Conservation (phyloP, 2,329 filamentous ascomycete genomes). For the Penicillium brasilianum region DNA sequence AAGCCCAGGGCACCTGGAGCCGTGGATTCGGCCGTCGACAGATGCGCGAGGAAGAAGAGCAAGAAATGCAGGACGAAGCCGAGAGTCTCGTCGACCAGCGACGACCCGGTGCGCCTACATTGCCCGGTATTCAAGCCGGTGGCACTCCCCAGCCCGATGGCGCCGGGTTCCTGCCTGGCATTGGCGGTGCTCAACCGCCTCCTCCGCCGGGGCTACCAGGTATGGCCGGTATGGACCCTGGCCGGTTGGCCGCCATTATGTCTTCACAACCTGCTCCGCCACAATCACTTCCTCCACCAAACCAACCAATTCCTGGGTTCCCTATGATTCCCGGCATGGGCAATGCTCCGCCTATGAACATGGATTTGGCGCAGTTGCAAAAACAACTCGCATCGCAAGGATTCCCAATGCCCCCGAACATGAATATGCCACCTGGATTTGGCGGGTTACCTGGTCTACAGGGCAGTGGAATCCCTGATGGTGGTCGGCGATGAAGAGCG, state of each 20-base stretch:
- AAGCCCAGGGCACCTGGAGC: slow-evolving; percentile 94
- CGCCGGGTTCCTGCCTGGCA: slow-evolving; percentile 53
- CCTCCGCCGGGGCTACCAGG: slow-evolving; percentile 39
- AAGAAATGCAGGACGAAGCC: slow-evolving; percentile 89
- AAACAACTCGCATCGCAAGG: slow-evolving; percentile 45
- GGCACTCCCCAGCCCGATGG: slow-evolving; percentile 61
- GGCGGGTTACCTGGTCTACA: slow-evolving; percentile 42
- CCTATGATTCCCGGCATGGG: slow-evolving; percentile 52
- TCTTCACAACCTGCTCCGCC: slow-evolving; percentile 52
- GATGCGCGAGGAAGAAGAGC: slow-evolving; percentile 89
- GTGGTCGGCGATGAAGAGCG: slow-evolving; percentile 62
- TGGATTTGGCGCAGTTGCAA: slow-evolving; percentile 45
- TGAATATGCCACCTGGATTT: slow-evolving; percentile 43
- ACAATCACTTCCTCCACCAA: slow-evolving; percentile 30
- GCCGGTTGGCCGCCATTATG: slow-evolving; percentile 49
- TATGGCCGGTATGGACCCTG: slow-evolving; percentile 56
- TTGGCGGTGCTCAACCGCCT: slow-evolving; percentile 52
- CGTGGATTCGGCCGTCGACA: slow-evolving; percentile 77
- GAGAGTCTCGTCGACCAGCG: slow-evolving; percentile 92
- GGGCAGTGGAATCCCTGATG: slow-evolving; percentile 43
- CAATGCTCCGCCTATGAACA: slow-evolving; percentile 53
- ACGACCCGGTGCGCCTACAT: slow-evolving; percentile 66
- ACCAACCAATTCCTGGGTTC: slow-evolving; percentile 45
- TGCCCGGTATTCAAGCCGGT: slow-evolving; percentile 55
- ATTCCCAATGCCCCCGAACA: slow-evolving; percentile 42